Evolutionary conservation across 805 yeast genomes (phyloP), one percentile per base, ranked within the genome.

Genomic region (Nakazawaea molendinolei): DNA sequence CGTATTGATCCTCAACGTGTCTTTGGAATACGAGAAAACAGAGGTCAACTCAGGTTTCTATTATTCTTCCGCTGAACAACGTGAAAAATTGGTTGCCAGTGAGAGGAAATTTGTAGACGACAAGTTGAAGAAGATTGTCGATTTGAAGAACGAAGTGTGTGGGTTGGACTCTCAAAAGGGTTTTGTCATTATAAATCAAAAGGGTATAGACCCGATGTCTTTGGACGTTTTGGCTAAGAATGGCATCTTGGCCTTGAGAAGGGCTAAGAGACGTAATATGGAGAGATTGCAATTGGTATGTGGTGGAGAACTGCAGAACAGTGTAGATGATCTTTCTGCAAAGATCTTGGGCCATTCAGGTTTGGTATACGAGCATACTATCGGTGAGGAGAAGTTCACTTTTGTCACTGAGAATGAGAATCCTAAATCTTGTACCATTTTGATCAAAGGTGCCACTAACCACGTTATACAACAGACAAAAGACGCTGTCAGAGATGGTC

Each of bases 221-320:
- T 67, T 92, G 44, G 98, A 92, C 56, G 80, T 90, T 5, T 70
- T 92, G 45, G 97, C 97, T 29, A 86, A 86, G 56, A 82, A 92
- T 61, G 84, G 83, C 49, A 92, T 92, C 47, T 69, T 92, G 49
- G 98, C 98, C 1, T 71, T 92, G 51, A 80, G 99, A 69, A 79
- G 98, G 56, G 99, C 99, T 29, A 92, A 92, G 69, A 79, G 99
- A 69, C 82, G 99, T 67, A 92, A 92, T 62, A 90, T 92, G 98
- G 99, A 92, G 67, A 79, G 99, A 58, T 71, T 92, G 55, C 99
- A 92, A 63, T 71, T 92, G 42, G 86, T 87, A 36, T 85, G 95
- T 44, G 98, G 97, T 21, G 99, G 98, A 50, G 92, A 83, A 56
- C 97, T 97, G 7, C 97, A 90, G 64, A 92, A 92, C 62, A 82